Evolutionary conservation across 768 basidiomycete species (phyloP).

Genomic region (Lentinula guzmanii): DNA sequence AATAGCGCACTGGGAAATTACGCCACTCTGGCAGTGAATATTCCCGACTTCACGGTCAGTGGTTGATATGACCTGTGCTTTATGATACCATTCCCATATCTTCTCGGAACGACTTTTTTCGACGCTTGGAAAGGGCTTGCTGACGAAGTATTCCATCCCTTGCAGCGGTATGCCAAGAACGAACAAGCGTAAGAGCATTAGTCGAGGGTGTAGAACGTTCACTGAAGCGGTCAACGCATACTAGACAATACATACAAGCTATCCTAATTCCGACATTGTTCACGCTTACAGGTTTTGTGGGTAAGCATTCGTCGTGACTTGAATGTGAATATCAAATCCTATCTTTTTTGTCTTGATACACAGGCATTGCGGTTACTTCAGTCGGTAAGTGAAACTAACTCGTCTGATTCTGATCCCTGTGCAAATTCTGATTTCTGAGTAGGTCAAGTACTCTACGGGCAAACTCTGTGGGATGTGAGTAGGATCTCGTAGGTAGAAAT

Average conservation of each 20-base stretch:
- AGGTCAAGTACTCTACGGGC: conserved; percentile 56
- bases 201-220: background rate
- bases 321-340: background rate
- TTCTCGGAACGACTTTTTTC: no score
- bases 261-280: conserved; percentile 74
- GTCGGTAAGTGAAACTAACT: conserved; percentile 35
- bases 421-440: background rate
- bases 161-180: conserved; percentile 60
- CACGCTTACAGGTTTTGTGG: conserved; percentile 65
- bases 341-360: conserved; percentile 8
- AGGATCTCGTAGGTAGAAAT: background rate
- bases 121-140: background rate
- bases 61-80: no score
- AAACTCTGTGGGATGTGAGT: conserved; percentile 50
- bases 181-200: conserved; percentile 45
- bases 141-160: background rate
- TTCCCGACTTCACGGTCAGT: conserved; percentile 72
- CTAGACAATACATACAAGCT: conserved; percentile 73
- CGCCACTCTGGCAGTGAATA: conserved; percentile 69
- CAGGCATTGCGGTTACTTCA: conserved; percentile 77
- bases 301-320: background rate
- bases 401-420: background rate
- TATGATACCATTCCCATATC: no score
- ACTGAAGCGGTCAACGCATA: background rate
- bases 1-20: conserved; percentile 77